Evolutionary conservation across 2,329 filamentous ascomycete species (phyloP), one percentile per base, ranked within the genome.

Genomic region (Coniochaeta ligniaria): DNA sequence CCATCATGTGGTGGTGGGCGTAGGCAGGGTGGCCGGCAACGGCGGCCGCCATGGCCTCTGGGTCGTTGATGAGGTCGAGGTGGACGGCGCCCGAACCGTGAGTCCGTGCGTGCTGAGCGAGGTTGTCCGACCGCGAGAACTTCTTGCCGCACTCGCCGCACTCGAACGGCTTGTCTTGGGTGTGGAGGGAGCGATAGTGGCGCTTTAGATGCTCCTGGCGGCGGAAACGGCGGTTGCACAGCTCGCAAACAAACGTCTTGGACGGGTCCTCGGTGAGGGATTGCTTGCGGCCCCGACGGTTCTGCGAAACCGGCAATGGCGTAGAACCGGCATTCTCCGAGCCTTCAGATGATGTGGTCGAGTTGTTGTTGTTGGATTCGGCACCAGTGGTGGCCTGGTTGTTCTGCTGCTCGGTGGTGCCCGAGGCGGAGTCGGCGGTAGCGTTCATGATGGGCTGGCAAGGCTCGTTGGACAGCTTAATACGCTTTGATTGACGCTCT

Each of bases 141-240:
- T 96, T 97, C 89, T 99, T 99, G 69, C 95, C 94, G 71, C 95
- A 99, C 79, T 99, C 94, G 66, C 87, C 85, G 82, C 95, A 99
- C 79, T 96, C 92, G 70, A 98, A 99, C 6, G 95, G 95, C 87
- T 98, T 99, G 74, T 98, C 95, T 72, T 96, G 89, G 1, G 95
- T 99, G 82, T 99, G 95, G 56, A 99, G 91, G 61, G 95, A 98
- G 68, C 95, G 89, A 82, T 96, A 96, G 81, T 99, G 95, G 64
- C 95, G 91, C 87, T 99, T 99, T 63, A 99, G 86, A 72, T 99
- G 95, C 76, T 99, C 95, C 78, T 99, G 95, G 64, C 95, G 91
- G 64, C 95, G 90, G 89, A 99, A 99, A 63, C 95, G 91, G 66
- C 95, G 92, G 70, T 92, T 94, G 87, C 95, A 99, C 24, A 97